Evolutionary conservation across 257 asterid species (phyloP).

Genomic region (Capsicum pubescens): DNA sequence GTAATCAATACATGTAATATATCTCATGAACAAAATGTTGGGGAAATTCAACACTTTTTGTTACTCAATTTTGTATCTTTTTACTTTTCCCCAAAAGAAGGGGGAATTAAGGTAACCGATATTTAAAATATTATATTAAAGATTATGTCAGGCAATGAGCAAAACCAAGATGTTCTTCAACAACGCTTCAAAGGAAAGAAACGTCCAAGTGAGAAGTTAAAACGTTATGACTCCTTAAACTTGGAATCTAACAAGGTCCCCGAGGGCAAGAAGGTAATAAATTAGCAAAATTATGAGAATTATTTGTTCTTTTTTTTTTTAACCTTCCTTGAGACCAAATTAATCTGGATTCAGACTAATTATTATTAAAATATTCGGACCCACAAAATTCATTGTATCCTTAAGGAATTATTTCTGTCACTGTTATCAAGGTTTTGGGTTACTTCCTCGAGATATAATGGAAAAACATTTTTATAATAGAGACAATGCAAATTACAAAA

Average conservation of each 20-base stretch:
- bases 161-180: background rate
- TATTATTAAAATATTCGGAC: no score
- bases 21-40: background rate
- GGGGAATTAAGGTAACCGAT: background rate
- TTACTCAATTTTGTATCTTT: background rate
- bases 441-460: no score
- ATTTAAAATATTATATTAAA: background rate
- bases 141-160: background rate
- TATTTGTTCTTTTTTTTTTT: background rate
- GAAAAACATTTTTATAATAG: no score
- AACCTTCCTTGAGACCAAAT: background rate
- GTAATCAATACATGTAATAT: background rate
- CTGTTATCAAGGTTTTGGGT: no score
- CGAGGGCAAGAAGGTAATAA: background rate
- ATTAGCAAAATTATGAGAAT: background rate
- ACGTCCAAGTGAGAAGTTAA: background rate
- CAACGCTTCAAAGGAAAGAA: background rate
- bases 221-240: slow-evolving; percentile 13
- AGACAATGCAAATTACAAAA: no score
- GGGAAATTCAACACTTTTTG: background rate
- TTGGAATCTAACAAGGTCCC: slow-evolving; percentile 16
- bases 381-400: no score
- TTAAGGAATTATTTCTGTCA: no score
- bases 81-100: background rate
- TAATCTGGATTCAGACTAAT: no score